phyloP scores from a whole-genome alignment of 345 rosid genomes.

The Moringa oleifera region DNA sequence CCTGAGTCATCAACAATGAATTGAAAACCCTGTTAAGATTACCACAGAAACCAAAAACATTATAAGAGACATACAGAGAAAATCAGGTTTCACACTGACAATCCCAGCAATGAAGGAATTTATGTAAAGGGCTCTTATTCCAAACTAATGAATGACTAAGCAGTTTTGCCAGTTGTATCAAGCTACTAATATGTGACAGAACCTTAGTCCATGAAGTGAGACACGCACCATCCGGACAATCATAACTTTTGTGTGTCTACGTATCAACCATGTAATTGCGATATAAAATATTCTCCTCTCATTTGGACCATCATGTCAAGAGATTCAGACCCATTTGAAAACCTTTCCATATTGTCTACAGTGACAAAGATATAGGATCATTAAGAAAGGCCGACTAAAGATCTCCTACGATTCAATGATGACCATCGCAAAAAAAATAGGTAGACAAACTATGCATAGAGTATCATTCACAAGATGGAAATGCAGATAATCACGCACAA shows the following conservation, averaged over 20 bases:
- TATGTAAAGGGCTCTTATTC: neutral
- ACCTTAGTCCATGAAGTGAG: too few relatives aligned
- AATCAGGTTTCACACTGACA: too few relatives aligned
- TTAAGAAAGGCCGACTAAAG: neutral
- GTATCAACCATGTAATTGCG: too few relatives aligned
- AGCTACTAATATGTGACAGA: neutral
- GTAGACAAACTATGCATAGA: neutral
- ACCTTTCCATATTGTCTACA: neutral
- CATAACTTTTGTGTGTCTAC: too few relatives aligned
- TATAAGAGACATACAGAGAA: neutral
- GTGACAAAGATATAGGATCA: neutral
- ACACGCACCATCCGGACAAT: too few relatives aligned
- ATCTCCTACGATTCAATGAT: too few relatives aligned
- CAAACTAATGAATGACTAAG: neutral
- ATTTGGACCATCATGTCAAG: neutral
- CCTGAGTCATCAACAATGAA: slow-evolving; percentile 87
- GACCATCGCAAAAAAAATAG: neutral
- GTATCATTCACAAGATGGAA: too few relatives aligned
- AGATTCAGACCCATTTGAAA: neutral
- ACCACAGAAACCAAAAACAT: neutral
- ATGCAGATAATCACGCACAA: too few relatives aligned
- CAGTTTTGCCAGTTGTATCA: neutral
- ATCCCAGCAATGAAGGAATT: neutral
- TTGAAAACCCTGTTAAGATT: slow-evolving; percentile 68
- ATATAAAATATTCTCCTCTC: too few relatives aligned